Evolutionary conservation across 306 rosid species (phyloP).

Genomic region (Begonia peltatifolia): DNA sequence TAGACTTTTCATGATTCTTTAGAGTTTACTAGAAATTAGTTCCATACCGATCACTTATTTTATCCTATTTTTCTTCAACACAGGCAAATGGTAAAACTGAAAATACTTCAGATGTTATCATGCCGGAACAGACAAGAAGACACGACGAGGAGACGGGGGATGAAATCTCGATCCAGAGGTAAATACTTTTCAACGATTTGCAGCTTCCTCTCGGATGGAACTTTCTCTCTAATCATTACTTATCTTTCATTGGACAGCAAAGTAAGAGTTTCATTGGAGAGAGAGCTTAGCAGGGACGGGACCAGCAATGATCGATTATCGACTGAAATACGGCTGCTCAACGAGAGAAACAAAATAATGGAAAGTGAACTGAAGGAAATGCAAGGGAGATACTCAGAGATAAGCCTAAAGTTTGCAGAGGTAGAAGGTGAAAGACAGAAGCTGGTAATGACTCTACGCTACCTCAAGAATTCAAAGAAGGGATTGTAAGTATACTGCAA

Average conservation of each 20-base stretch:
- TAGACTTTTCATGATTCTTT: no score
- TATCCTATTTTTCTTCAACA: no score
- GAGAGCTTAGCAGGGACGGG: constrained; percentile 10
- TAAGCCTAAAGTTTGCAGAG: constrained; percentile 93
- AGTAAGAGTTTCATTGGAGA: constrained; percentile 15
- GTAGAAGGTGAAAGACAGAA: constrained; percentile 97
- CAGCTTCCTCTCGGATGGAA: no score
- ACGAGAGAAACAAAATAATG: constrained; percentile 65
- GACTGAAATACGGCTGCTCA: constrained; percentile 32
- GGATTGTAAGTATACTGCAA: constrained; percentile 14
- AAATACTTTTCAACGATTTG: neutral
- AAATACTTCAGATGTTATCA: constrained; percentile 9
- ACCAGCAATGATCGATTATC: constrained; percentile 13
- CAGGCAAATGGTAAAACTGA: no score
- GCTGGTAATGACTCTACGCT: constrained; percentile 84
- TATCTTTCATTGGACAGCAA: constrained; percentile 20
- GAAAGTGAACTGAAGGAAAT: constrained; percentile 84
- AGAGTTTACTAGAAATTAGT: no score
- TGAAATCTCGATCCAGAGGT: constrained; percentile 33
- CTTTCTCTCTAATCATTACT: neutral
- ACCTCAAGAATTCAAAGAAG: constrained; percentile 51
- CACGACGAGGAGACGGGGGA: constrained; percentile 12
- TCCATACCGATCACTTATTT: no score
- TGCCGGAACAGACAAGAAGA: constrained; percentile 9
- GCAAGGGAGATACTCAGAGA: constrained; percentile 96